phyloP scores from a whole-genome alignment of 768 basidiomycete genomes.

The Phaeotremella skinneri region DNA sequence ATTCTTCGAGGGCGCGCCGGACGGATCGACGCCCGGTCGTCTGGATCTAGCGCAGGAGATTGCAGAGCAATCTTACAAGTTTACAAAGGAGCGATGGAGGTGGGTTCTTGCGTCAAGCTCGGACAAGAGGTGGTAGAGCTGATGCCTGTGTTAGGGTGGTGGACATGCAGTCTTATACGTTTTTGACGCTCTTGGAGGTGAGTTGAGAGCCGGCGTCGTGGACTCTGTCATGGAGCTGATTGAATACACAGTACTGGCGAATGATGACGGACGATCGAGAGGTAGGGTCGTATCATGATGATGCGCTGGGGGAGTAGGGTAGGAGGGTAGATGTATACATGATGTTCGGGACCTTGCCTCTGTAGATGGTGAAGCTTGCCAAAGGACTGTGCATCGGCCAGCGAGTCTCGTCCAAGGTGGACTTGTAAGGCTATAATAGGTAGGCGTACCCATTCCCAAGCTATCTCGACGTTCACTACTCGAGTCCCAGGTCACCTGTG shows the following conservation, averaged over 20 bases:
- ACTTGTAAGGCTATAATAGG: too few species aligned
- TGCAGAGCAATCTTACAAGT: conserved; percentile 32
- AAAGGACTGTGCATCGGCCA: too few species aligned
- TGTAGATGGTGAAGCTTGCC: too few species aligned
- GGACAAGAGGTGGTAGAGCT: not conserved
- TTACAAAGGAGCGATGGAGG: conserved; percentile 39
- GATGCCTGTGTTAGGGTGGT: conserved; percentile 24
- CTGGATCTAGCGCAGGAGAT: conserved; percentile 42
- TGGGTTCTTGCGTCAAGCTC: conserved; percentile 14
- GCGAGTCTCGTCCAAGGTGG: too few species aligned
- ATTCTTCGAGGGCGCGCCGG: conserved; percentile 45
- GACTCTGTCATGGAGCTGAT: not conserved
- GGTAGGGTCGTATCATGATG: conserved; percentile 15
- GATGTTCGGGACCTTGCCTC: too few species aligned
- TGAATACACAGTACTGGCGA: conserved; percentile 25
- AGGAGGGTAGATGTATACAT: not conserved
- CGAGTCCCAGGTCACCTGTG: too few species aligned
- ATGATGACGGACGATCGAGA: conserved; percentile 33
- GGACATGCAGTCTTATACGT: conserved; percentile 48
- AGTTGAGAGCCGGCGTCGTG: not conserved
- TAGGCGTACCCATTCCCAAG: too few species aligned
- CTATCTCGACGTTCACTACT: too few species aligned
- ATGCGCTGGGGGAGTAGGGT: not conserved
- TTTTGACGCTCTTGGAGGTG: conserved; percentile 43
- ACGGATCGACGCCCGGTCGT: conserved; percentile 26